A percentile compares a stretch with the other conserved stretches of the same genome.
Evolutionary conservation across 192 early-diverging fungal species (phyloP).

Genomic region (Spinellus fusiger): DNA sequence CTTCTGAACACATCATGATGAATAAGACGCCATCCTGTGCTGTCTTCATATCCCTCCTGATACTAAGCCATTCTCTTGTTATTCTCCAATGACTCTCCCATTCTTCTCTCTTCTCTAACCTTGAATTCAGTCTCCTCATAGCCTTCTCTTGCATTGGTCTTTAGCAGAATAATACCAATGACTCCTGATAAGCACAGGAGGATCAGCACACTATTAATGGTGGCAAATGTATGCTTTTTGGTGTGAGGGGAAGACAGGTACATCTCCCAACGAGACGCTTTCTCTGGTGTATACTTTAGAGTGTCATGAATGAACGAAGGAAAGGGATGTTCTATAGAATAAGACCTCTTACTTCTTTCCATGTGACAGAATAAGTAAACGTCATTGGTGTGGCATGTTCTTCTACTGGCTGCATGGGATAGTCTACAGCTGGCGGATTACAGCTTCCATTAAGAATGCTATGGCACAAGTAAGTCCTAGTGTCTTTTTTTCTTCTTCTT

Average conservation of each 20-base stretch:
- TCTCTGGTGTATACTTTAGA: background rate
- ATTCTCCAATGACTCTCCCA: background rate
- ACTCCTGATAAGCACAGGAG: slow-evolving; percentile 60
- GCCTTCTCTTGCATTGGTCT: slow-evolving; percentile 59
- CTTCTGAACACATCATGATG: slow-evolving; percentile 75
- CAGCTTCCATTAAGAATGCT: slow-evolving; percentile 16
- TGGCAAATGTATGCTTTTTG: slow-evolving; percentile 62
- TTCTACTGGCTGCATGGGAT: slow-evolving; percentile 28
- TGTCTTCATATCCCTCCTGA: slow-evolving; percentile 44
- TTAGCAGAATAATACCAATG: slow-evolving; percentile 60
- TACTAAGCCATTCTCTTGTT: background rate
- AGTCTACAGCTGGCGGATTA: slow-evolving; percentile 19
- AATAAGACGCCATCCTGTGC: slow-evolving; percentile 70
- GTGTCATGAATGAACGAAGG: background rate
- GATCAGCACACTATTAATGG: slow-evolving; percentile 64
- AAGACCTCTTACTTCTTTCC: slow-evolving; percentile 48
- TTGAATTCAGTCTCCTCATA: slow-evolving; percentile 43
- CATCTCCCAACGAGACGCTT: slow-evolving; percentile 59
- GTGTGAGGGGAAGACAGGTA: slow-evolving; percentile 48
- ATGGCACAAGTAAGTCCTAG: background rate
- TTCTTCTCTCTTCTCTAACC: slow-evolving; percentile 1
- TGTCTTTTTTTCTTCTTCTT: background rate
- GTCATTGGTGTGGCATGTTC: slow-evolving; percentile 36
- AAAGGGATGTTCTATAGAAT: background rate
- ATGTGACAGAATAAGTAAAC: slow-evolving; percentile 69